Conservation (phyloP, 208 protist genomes). For the Wallacemonas collosoma region DNA sequence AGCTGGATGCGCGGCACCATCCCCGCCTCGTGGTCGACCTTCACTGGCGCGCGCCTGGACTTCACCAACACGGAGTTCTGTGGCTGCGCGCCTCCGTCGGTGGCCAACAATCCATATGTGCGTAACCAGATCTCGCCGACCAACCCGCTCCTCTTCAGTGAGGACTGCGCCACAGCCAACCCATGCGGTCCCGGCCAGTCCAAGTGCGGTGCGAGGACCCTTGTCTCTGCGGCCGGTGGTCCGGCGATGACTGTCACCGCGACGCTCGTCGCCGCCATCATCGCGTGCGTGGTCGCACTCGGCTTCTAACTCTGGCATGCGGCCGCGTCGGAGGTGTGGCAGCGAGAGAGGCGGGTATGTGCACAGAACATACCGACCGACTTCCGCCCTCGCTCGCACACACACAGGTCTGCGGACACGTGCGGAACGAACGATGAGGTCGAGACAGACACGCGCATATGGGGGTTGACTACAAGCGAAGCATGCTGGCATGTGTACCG, state of each 20-base stretch:
- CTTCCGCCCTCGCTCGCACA: no score
- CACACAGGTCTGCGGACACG: no score
- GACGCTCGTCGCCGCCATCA: constrained; percentile 15
- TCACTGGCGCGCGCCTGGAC: constrained; percentile 23
- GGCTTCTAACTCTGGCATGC: constrained; percentile 10
- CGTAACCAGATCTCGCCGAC: constrained; percentile 8
- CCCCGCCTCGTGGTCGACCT: constrained; percentile 27
- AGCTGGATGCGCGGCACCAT: constrained; percentile 31
- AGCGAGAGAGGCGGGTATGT: constrained; percentile 5
- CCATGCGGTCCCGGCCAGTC: constrained; percentile 14
- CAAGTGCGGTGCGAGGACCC: constrained; percentile 14
- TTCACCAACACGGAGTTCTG: constrained; percentile 29
- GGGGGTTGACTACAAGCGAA: no score
- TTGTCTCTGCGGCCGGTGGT: constrained; percentile 6
- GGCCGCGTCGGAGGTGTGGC: not conserved
- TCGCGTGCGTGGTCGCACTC: not conserved
- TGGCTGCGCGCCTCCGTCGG: constrained; percentile 32
- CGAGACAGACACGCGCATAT: no score
- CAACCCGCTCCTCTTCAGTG: constrained; percentile 22
- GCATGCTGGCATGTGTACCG: no score
- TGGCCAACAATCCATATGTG: constrained; percentile 14
- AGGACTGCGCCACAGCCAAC: constrained; percentile 24
- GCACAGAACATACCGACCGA: not conserved
- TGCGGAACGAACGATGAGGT: no score
- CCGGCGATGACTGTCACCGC: constrained; percentile 11